Evolutionary conservation across 768 basidiomycete genomes (phyloP).

Genomic region (Tremella yokohamensis): DNA sequence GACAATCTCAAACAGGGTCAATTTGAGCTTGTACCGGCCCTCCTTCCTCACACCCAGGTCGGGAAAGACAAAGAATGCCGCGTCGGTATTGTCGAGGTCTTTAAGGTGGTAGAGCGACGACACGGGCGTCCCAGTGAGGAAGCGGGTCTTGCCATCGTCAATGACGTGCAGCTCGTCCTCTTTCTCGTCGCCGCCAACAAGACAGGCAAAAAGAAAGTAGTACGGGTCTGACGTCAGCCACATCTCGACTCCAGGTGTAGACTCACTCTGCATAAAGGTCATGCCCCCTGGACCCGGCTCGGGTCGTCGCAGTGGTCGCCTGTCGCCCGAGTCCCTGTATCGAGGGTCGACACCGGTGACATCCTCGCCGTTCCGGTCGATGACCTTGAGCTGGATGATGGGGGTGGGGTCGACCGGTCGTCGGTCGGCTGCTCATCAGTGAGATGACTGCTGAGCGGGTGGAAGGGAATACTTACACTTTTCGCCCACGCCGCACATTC

Average conservation of each 20-base stretch:
- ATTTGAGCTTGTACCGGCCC: constrained; percentile 77
- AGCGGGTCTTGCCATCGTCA: constrained; percentile 86
- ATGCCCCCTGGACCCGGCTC: constrained; percentile 24
- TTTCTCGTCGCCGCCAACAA: constrained; percentile 70
- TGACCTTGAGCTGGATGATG: constrained; percentile 87
- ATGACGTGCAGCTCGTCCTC: constrained; percentile 84
- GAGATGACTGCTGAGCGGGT: neutral
- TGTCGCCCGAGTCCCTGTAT: neutral
- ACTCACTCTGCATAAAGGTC: constrained; percentile 49
- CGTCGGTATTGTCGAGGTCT: constrained; percentile 61
- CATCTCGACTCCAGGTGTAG: constrained; percentile 53
- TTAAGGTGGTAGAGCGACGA: constrained; percentile 88
- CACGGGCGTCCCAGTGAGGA: constrained; percentile 74
- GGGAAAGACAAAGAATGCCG: constrained; percentile 94
- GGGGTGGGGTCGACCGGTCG: constrained; percentile 94
- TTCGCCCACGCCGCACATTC: constrained; percentile 57
- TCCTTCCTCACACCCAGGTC: constrained; percentile 89
- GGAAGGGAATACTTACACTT: constrained; percentile 56
- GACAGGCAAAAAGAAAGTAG: constrained; percentile 90
- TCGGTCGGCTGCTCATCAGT: constrained; percentile 66
- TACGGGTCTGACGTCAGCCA: constrained; percentile 62
- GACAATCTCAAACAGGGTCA: constrained; percentile 82
- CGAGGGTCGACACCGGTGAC: constrained; percentile 15
- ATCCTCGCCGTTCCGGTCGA: constrained; percentile 57
- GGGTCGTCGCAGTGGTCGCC: constrained; percentile 15